Conservation (phyloP, 495 filamentous ascomycete species). For the Hypoxylon fragiforme region DNA sequence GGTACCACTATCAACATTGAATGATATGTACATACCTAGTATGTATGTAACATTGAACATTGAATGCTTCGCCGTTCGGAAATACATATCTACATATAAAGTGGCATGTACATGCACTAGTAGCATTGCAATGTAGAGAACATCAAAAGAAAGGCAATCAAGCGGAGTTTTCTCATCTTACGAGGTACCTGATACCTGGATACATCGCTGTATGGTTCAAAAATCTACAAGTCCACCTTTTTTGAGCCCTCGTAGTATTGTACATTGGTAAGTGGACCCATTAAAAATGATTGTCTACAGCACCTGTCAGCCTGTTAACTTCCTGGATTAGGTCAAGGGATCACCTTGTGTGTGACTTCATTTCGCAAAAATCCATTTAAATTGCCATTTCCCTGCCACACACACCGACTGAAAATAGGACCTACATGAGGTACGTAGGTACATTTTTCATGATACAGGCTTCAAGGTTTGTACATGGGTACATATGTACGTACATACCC, state of each 20-base stretch:
- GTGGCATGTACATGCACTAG: no score
- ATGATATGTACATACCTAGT: neutral
- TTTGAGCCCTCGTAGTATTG: conserved; percentile 1
- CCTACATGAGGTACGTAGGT: no score
- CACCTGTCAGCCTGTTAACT: conserved; percentile 30
- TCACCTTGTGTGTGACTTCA: conserved; percentile 35
- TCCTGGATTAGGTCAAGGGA: conserved; percentile 14
- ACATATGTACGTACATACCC: neutral
- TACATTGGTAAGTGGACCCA: conserved; percentile 11
- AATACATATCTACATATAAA: no score
- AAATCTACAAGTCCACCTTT: no score
- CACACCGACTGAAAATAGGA: conserved; percentile 28
- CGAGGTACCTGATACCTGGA: no score
- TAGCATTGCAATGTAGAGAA: no score
- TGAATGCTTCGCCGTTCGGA: no score
- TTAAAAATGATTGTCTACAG: conserved; percentile 25
- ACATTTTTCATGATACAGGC: neutral
- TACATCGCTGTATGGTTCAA: neutral
- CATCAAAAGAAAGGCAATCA: no score
- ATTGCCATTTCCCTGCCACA: conserved; percentile 23
- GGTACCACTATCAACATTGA: no score
- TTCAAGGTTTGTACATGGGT: no score
- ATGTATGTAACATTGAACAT: no score
- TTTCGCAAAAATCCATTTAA: conserved; percentile 31
- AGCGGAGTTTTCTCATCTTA: no score